Percentiles rank a stretch among this genome's conserved stretches.
Conservation (phyloP, 176 grass and related monocot genomes). For the Raddia distichophylla region DNA sequence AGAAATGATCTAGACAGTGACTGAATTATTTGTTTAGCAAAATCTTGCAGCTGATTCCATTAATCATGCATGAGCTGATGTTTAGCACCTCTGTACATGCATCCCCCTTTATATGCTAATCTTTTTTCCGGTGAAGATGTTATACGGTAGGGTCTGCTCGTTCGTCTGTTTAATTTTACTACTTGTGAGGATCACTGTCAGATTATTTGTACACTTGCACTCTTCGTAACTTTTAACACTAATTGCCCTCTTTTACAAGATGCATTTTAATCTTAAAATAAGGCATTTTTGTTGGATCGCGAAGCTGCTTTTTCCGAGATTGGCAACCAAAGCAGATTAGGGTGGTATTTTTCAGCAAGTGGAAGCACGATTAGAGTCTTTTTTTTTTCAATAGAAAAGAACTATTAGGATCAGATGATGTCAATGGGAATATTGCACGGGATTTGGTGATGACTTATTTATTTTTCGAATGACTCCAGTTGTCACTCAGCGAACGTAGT, state of each 20-base stretch:
- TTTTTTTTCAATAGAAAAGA: no score
- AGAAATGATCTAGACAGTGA: neutral
- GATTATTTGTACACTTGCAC: neutral
- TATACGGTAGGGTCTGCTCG: neutral
- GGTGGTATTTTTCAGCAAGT: conserved; percentile 2
- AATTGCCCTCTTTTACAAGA: conserved; percentile 1
- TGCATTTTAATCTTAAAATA: conserved; percentile 13
- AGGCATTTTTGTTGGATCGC: neutral
- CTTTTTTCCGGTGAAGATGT: neutral
- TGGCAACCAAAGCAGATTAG: conserved; percentile 13
- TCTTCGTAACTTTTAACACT: neutral
- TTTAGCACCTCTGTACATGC: neutral
- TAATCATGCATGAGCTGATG: neutral
- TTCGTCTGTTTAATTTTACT: conserved; percentile 2
- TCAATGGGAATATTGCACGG: neutral
- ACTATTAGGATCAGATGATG: conserved; percentile 32
- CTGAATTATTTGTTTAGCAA: neutral
- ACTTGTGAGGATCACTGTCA: conserved; percentile 17
- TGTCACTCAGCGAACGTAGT: neutral
- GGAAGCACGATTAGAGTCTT: conserved; percentile 21
- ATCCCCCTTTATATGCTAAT: neutral
- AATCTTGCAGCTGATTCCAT: neutral
- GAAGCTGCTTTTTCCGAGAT: conserved; percentile 15
- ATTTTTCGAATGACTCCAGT: neutral
- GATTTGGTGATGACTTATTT: conserved; percentile 16